Evolutionary conservation across 2,329 filamentous ascomycete species (phyloP).

Genomic region (Albophoma yamanashiensis): DNA sequence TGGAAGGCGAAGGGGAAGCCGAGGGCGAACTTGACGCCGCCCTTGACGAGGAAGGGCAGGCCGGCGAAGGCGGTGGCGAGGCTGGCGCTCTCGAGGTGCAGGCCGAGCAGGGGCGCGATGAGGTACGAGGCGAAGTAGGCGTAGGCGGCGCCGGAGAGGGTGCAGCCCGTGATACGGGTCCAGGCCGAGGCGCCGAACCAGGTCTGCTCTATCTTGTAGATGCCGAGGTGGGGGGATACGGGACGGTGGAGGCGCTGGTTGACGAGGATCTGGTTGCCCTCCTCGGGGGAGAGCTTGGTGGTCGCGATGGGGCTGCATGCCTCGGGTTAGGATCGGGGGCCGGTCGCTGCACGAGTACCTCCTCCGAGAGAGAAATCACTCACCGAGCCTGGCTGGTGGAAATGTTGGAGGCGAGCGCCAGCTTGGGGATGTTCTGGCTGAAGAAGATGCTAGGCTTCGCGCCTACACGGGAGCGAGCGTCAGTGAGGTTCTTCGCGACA

Average conservation of each 20-base stretch:
- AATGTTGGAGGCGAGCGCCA: constrained; percentile 29
- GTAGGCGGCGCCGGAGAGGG: constrained; percentile 67
- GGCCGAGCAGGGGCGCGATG: constrained; percentile 60
- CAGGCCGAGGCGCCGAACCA: constrained; percentile 64
- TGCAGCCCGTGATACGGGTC: constrained; percentile 75
- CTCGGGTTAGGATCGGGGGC: constrained; percentile 1
- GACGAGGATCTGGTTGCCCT: constrained; percentile 58
- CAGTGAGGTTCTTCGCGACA: constrained; percentile 9
- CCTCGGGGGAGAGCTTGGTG: constrained; percentile 40
- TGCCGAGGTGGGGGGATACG: constrained; percentile 71
- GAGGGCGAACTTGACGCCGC: constrained; percentile 40
- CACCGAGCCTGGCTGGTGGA: constrained; percentile 38
- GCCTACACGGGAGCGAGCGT: constrained; percentile 14
- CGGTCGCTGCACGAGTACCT: background rate
- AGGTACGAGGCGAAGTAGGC: constrained; percentile 74
- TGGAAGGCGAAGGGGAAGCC: constrained; percentile 53
- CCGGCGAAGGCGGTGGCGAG: constrained; percentile 50
- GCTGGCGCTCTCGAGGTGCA: constrained; percentile 48
- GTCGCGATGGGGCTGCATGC: constrained; percentile 40
- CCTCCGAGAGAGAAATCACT: constrained; percentile 5
- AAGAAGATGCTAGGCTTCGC: constrained; percentile 36
- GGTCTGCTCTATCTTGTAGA: constrained; percentile 82
- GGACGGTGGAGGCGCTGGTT: constrained; percentile 74
- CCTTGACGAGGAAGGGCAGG: constrained; percentile 49
- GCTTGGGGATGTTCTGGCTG: constrained; percentile 34